Conservation (phyloP, 495 filamentous ascomycete species). For the Glonium stellatum region DNA sequence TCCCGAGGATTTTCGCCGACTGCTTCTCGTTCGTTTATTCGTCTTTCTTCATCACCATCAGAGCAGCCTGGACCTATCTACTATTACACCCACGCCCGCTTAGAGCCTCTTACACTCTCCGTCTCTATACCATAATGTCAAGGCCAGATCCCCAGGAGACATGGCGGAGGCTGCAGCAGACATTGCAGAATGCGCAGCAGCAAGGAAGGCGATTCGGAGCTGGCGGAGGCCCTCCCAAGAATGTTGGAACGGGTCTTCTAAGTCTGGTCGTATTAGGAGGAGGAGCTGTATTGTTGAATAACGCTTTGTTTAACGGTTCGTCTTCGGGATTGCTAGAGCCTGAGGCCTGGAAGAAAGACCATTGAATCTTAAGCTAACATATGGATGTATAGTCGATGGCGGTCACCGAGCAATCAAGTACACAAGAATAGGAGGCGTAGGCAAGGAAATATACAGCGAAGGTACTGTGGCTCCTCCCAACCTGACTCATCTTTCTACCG, state of each 20-base stretch:
- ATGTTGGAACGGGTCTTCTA: constrained; percentile 28
- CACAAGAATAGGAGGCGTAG: constrained; percentile 84
- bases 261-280: constrained; percentile 58
- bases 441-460: constrained; percentile 94
- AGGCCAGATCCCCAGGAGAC: constrained; percentile 53
- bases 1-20: background rate
- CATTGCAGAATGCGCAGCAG: constrained; percentile 46
- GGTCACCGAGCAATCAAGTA: constrained; percentile 99
- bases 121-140: constrained; percentile 17
- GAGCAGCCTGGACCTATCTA: background rate
- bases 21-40: background rate
- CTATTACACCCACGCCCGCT: background rate
- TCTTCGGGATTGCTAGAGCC: background rate
- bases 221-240: constrained; percentile 38
- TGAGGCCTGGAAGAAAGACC: background rate
- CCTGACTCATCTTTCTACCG: background rate
- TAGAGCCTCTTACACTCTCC: background rate
- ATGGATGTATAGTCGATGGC: constrained; percentile 66
- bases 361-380: constrained; percentile 2
- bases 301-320: constrained; percentile 87
- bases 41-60: no score
- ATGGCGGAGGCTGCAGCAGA: constrained; percentile 57
- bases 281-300: constrained; percentile 60
- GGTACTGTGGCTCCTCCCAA: constrained; percentile 45
- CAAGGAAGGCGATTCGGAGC: constrained; percentile 47